Evolutionary conservation across 768 basidiomycete genomes (phyloP).

Genomic region (Kwoniella mangroviensis): DNA sequence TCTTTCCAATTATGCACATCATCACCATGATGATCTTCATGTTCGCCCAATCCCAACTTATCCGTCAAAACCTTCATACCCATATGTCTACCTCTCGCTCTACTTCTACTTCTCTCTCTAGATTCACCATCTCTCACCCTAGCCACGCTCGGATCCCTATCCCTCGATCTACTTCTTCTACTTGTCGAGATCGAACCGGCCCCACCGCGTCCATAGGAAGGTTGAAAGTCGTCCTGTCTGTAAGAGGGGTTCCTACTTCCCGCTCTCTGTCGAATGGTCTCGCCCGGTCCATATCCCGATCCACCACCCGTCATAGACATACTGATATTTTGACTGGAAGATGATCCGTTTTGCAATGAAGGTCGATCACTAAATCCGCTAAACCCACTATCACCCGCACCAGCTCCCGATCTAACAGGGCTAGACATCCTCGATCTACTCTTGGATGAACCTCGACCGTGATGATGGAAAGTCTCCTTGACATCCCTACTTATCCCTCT

Average conservation of each 20-base stretch:
- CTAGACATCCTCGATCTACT: constrained; percentile 25
- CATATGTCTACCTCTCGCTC: constrained; percentile 56
- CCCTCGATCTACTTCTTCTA: constrained; percentile 24
- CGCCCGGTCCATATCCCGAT: background rate
- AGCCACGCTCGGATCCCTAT: constrained; percentile 17
- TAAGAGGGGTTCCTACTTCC: constrained; percentile 14
- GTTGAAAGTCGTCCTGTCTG: constrained; percentile 32
- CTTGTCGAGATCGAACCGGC: constrained; percentile 31
- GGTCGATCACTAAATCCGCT: constrained; percentile 12
- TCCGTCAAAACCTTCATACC: constrained; percentile 57
- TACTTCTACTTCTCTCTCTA: constrained; percentile 46
- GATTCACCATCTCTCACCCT: constrained; percentile 13
- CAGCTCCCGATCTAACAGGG: constrained; percentile 9
- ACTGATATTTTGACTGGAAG: constrained; percentile 9
- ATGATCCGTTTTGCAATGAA: background rate
- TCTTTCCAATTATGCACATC: constrained; percentile 70
- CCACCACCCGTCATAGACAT: constrained; percentile 16
- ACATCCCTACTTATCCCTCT: constrained; percentile 53
- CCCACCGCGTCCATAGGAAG: constrained; percentile 50
- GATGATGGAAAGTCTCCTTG: constrained; percentile 43
- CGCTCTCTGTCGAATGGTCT: constrained; percentile 7
- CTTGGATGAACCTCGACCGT: constrained; percentile 28
- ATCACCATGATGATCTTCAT: constrained; percentile 52
- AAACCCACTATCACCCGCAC: constrained; percentile 6
- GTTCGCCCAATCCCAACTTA: constrained; percentile 45